Evolutionary conservation across 176 grass and related monocot species (phyloP).

Genomic region (Urochloa ruziziensis): DNA sequence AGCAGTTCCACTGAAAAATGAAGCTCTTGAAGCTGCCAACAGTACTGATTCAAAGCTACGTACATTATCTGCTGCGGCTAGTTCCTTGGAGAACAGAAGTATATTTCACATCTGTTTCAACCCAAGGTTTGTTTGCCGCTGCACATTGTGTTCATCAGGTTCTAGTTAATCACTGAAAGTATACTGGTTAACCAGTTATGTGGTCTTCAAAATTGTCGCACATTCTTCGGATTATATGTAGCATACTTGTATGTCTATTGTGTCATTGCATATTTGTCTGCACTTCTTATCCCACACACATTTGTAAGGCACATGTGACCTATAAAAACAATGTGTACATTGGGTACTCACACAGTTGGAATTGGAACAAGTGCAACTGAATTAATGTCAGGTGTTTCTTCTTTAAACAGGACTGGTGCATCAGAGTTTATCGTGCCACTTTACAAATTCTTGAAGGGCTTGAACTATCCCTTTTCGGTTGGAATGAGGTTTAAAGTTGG

Average conservation of each 20-base stretch:
- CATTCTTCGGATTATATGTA: not conserved
- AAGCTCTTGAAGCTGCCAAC: constrained; percentile 38
- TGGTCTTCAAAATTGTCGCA: not conserved
- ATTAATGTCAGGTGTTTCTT: constrained; percentile 13
- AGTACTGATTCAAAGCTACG: constrained; percentile 43
- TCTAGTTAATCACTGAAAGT: not conserved
- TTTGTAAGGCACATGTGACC: not conserved
- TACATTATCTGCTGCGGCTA: constrained; percentile 45
- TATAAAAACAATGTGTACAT: not conserved
- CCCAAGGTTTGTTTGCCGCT: constrained; percentile 59
- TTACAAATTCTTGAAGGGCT: constrained; percentile 61
- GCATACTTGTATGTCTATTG: not conserved
- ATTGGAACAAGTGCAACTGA: no score
- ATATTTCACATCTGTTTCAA: constrained; percentile 80
- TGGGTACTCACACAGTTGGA: not conserved
- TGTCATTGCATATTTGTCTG: not conserved
- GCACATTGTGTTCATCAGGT: not conserved
- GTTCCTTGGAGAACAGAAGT: constrained; percentile 47
- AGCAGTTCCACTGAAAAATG: constrained; percentile 68
- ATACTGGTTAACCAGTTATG: not conserved
- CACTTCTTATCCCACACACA: not conserved
- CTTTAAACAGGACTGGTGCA: constrained; percentile 49
- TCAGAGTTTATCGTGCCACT: constrained; percentile 89
- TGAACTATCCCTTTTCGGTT: constrained; percentile 55
- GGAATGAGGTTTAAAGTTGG: constrained; percentile 82